Percentiles rank a stretch among this genome's conserved stretches.
These are phyloP conservation scores for Pseudogymnoascus sp. DNA, from an alignment of 2,329 filamentous ascomycete genomes.

Conservation along the genomic window DNA sequence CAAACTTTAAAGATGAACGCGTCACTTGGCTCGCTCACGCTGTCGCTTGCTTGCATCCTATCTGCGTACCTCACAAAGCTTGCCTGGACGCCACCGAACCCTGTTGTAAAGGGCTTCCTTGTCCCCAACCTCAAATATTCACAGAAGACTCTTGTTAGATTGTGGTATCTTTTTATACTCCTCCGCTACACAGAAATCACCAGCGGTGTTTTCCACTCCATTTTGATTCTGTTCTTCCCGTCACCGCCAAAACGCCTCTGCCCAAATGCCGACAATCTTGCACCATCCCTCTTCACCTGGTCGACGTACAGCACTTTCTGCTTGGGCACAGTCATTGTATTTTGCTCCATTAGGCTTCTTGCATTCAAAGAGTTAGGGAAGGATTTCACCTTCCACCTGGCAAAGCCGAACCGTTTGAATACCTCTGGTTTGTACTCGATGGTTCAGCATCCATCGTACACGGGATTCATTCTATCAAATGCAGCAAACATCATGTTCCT, in stretches of 20 bases:
- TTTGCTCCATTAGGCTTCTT: slow-evolving; percentile 26
- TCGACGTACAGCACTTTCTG: slow-evolving; percentile 13
- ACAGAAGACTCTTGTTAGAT: background rate
- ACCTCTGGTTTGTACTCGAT: slow-evolving; percentile 11
- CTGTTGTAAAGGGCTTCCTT: background rate
- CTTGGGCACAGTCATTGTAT: slow-evolving; percentile 19
- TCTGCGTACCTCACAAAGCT: background rate
- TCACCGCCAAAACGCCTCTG: background rate
- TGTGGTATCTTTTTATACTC: background rate
- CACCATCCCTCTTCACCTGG: slow-evolving; percentile 23
- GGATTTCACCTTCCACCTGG: slow-evolving; percentile 46
- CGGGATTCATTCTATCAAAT: slow-evolving; percentile 33
- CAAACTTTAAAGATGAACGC: background rate
- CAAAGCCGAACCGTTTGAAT: slow-evolving; percentile 31
- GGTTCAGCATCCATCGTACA: slow-evolving; percentile 13
- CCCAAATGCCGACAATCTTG: background rate
- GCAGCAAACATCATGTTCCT: slow-evolving; percentile 28
- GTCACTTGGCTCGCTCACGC: background rate
- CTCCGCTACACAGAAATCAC: background rate
- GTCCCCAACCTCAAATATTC: background rate
- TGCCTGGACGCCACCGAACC: background rate
- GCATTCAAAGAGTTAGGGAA: slow-evolving; percentile 39
- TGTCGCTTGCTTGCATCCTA: background rate
- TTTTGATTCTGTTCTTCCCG: background rate
- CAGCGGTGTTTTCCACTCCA: background rate